Evolutionary conservation across 345 rosid genomes (phyloP).

Genomic region (Cardamine resedifolia): DNA sequence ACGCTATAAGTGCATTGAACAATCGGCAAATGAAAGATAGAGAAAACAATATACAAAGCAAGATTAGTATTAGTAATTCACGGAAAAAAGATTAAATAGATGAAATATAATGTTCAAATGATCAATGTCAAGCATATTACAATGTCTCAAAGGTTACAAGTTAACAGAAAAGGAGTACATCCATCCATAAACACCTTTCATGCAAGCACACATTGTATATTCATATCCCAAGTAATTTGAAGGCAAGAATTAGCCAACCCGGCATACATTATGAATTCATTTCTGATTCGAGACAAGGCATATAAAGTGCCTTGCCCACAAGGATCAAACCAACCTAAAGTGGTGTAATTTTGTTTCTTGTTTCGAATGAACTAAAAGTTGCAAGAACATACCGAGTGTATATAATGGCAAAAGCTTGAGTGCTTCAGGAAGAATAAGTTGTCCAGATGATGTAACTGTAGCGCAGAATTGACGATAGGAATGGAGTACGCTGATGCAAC

Average conservation of each 20-base stretch:
- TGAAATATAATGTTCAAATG: constrained; percentile 4
- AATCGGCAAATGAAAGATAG: neutral
- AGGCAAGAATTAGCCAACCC: neutral
- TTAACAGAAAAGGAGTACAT: neutral
- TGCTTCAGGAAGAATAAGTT: constrained; percentile 97
- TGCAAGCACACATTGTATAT: neutral
- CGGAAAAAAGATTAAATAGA: neutral
- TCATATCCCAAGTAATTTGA: neutral
- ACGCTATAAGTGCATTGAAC: neutral
- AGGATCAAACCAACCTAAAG: constrained; percentile 1
- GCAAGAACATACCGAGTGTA: constrained; percentile 68
- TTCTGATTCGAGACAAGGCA: constrained; percentile 4
- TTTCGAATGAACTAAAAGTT: neutral
- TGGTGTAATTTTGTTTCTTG: neutral
- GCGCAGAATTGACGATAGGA: constrained; percentile 96
- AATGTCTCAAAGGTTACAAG: neutral
- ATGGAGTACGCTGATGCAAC: constrained; percentile 67
- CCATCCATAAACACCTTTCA: neutral
- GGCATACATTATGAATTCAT: constrained; percentile 7
- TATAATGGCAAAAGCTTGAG: constrained; percentile 93
- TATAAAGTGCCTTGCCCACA: neutral
- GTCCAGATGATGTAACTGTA: constrained; percentile 90
- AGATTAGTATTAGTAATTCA: neutral
- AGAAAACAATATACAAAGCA: constrained; percentile 1
- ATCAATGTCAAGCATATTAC: constrained; percentile 12